Evolutionary conservation across 768 basidiomycete genomes (phyloP).

Genomic region (Hysterangium stoloniferum): DNA sequence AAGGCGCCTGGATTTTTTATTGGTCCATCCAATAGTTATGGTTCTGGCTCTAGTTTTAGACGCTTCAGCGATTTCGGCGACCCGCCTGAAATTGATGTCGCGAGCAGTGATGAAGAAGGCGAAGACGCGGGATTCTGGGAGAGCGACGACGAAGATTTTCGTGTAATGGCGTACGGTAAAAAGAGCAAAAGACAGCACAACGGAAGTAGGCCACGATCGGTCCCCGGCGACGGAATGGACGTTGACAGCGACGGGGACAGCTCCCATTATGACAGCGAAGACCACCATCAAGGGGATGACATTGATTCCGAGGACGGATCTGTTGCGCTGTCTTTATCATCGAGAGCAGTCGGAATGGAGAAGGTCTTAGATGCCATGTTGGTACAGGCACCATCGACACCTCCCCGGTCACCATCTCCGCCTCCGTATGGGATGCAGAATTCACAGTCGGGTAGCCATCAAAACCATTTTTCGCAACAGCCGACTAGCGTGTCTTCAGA

Average conservation of each 20-base stretch:
- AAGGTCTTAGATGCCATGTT: constrained; percentile 79
- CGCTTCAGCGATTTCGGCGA: constrained; percentile 7
- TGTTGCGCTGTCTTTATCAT: constrained; percentile 55
- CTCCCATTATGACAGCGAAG: background rate
- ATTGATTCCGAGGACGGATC: constrained; percentile 44
- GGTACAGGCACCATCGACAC: constrained; percentile 63
- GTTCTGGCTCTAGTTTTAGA: background rate
- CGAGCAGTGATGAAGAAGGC: constrained; percentile 11
- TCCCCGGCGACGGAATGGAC: background rate
- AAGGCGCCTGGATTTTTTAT: constrained; percentile 28
- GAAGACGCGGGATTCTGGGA: constrained; percentile 1
- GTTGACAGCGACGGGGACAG: background rate
- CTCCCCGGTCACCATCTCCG: constrained; percentile 49
- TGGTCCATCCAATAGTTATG: constrained; percentile 30
- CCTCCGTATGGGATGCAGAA: constrained; percentile 41
- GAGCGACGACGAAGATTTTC: constrained; percentile 10
- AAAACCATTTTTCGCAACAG: constrained; percentile 34
- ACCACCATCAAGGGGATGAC: constrained; percentile 42
- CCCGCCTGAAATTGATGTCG: constrained; percentile 8
- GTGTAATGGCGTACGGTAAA: constrained; percentile 9
- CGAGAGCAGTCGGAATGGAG: constrained; percentile 75
- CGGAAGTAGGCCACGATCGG: background rate
- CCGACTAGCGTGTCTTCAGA: constrained; percentile 32
- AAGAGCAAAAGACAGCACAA: background rate
- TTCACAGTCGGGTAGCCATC: constrained; percentile 31